phyloP scores from a whole-genome alignment of 2,329 filamentous ascomycete species.

The Colletotrichum spaethianum region DNA sequence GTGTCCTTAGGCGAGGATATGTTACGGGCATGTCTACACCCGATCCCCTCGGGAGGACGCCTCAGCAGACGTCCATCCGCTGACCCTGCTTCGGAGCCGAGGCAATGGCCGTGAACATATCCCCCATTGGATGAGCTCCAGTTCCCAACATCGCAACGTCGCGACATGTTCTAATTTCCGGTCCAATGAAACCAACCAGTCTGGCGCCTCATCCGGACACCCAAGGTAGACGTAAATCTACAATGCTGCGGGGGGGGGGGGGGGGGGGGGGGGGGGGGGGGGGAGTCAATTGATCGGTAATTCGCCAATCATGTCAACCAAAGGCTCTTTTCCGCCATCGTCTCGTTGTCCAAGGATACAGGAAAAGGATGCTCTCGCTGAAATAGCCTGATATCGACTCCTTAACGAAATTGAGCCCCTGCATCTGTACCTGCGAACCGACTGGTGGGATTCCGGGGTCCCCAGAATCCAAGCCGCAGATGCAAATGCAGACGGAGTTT shows the following conservation, averaged over 20 bases:
- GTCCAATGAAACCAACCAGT: constrained; percentile 1
- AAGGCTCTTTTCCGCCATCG: background rate
- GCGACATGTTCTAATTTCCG: constrained; percentile 1
- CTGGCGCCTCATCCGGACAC: constrained; percentile 15
- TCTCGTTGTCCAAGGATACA: background rate
- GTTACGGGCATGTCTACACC: background rate
- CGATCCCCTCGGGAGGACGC: background rate
- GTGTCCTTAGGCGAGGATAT: background rate
- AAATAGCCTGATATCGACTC: constrained; percentile 35
- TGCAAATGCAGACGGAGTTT: constrained; percentile 17
- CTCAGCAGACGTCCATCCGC: background rate
- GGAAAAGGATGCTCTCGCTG: constrained; percentile 5
- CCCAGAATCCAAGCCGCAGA: constrained; percentile 32
- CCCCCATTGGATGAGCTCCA: background rate
- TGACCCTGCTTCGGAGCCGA: constrained; percentile 11
- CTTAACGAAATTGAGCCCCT: constrained; percentile 19
- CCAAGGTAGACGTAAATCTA: background rate
- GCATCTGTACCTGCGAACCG: constrained; percentile 17
- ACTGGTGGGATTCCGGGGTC: constrained; percentile 38
- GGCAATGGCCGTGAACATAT: constrained; percentile 2
- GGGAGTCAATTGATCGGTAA: background rate
- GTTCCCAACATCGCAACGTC: background rate
- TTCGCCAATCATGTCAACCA: constrained; percentile 14
- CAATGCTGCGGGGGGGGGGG: constrained; percentile 4
- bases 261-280: no score